Percentiles rank a stretch among this genome's conserved stretches.
Evolutionary conservation across 768 basidiomycete genomes (phyloP).

Genomic region (Rhizopogon vesiculosus): DNA sequence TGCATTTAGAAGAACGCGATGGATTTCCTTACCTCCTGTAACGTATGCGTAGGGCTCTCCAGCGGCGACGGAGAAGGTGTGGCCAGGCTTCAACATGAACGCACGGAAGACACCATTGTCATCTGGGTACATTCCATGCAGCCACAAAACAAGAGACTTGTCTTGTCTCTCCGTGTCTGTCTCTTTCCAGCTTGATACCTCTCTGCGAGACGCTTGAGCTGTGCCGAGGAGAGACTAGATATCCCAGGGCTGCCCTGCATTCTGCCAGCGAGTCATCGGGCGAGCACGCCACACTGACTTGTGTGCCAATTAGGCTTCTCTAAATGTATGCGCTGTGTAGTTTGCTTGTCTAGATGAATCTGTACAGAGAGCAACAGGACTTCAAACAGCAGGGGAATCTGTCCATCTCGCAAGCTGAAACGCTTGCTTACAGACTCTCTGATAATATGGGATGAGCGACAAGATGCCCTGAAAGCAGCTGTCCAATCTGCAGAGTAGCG

Average conservation of each 20-base stretch:
- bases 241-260: background rate
- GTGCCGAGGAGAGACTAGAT: background rate
- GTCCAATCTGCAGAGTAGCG: constrained; percentile 16
- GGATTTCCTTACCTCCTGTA: constrained; percentile 38
- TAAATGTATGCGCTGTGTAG: constrained; percentile 38
- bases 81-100: constrained; percentile 46
- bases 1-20: background rate
- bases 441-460: constrained; percentile 30
- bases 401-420: constrained; percentile 23
- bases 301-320: constrained; percentile 31
- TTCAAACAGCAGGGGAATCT: constrained; percentile 52
- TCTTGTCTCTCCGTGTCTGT: constrained; percentile 11
- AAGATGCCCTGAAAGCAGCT: constrained; percentile 22
- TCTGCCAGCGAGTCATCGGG: background rate
- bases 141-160: constrained; percentile 33
- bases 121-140: constrained; percentile 45
- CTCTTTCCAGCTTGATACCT: constrained; percentile 5
- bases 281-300: background rate
- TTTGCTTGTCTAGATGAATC: constrained; percentile 51
- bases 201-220: background rate
- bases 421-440: constrained; percentile 29
- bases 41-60: constrained; percentile 58
- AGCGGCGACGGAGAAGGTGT: constrained; percentile 49
- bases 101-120: constrained; percentile 51
- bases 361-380: constrained; percentile 52